Base-by-base conservation (phyloP, 2,329 filamentous ascomycete species). In the Cordyceps militaris region DNA sequence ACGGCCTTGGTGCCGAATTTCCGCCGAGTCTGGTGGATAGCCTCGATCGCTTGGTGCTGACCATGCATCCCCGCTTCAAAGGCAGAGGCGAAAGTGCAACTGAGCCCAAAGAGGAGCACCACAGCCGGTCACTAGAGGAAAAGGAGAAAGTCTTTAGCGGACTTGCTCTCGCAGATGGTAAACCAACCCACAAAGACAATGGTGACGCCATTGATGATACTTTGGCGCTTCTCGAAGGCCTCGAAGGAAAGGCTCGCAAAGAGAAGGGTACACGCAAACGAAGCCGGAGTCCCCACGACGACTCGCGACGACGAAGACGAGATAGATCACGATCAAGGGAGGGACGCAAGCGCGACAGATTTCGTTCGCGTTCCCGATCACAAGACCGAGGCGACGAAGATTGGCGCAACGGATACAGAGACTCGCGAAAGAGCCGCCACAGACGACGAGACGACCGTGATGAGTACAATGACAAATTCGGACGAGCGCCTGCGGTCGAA, bases 131-230 rank as follows among this genome's bases (percentile, higher is more conserved):
- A 1, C 64, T 84, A 3, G 84, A 88, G 62, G 86, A 88, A 69
- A 96, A 94, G 73, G 85, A 87, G 57, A 85, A 88, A 56, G 83
- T 96, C n/a, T 99, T 99, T 72, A 91, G 87, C 65, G 95, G 92
- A 0, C 80, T 99, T 52, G 83, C 91, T 8, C 81, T 99, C 47
- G 91, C 93, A 1, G 93, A 99, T 71, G 87, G 86, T 68, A 80
- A 85, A 32, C 68, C 69, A 1, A 64, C 64, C 5, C 62, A 70
- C 26, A 68, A 73, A 28, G 65, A 65, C 9, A 69, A 70, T 47
- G 75, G 74, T 1, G 88, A 89, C 68, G 88, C 84, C 21, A 87
- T 97, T 67, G 94, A 97, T 67, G 92, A 99, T 71, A 96, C 94
- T 0, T 84, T 99, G 65, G 92, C 92, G 0, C 80, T 96, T 66